A percentile compares a stretch with the other conserved stretches of the same genome.
These are phyloP conservation scores for Fusarium beomiforme DNA, from an alignment of 2,329 filamentous ascomycete genomes.

Conservation along the genomic window DNA sequence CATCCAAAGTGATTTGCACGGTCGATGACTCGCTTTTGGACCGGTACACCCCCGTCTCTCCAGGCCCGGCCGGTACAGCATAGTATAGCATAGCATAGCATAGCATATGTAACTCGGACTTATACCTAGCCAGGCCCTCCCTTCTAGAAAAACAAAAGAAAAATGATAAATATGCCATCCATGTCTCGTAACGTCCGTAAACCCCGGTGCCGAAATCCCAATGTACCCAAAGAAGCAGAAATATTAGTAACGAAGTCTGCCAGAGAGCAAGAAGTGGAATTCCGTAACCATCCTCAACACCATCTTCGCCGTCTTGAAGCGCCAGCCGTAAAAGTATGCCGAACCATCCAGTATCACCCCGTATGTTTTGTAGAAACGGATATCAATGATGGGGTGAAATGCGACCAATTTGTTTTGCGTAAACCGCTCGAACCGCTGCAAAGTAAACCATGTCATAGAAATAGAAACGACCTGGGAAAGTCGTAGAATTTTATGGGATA, in stretches of 20 bases:
- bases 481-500: constrained; percentile 6
- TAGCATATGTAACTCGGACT: constrained; percentile 6
- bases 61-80: constrained; percentile 17
- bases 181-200: constrained; percentile 46
- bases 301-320: constrained; percentile 39
- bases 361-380: constrained; percentile 34
- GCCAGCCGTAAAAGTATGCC: constrained; percentile 44
- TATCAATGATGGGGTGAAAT: constrained; percentile 37
- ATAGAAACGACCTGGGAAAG: constrained; percentile 24
- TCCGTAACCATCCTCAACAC: constrained; percentile 47
- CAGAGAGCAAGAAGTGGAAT: constrained; percentile 40
- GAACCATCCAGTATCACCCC: constrained; percentile 29
- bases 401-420: constrained; percentile 33
- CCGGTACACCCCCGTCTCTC: constrained; percentile 34
- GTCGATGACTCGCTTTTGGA: constrained; percentile 36
- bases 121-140: constrained; percentile 16
- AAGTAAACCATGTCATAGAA: constrained; percentile 35
- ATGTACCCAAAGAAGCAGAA: constrained; percentile 41
- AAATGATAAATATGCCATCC: constrained; percentile 43
- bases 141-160: constrained; percentile 24
- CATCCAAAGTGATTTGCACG: constrained; percentile 22
- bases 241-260: constrained; percentile 39
- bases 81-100: not conserved
- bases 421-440: constrained; percentile 36
- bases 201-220: constrained; percentile 40